Base-by-base conservation (phyloP, 2,329 filamentous ascomycete genomes). In the Cryphonectria radicalis region DNA sequence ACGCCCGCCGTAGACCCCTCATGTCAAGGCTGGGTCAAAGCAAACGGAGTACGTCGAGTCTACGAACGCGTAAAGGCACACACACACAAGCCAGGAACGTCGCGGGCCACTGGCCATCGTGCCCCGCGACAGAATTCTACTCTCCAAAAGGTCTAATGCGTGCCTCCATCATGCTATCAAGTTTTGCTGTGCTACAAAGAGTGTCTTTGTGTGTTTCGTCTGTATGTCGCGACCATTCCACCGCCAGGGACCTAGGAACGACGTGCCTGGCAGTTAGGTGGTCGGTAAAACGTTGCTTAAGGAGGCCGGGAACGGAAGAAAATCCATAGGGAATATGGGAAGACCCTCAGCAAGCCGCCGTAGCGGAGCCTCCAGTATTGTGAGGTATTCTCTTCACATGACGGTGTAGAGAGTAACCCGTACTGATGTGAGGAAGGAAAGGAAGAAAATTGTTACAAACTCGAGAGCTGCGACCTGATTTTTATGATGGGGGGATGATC, bases 231-330 rank as follows among this genome's bases (percentile, higher is more conserved):
- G 79, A 85, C 79, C 82, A 84, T 83, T 84, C 84, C 85, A 86
- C 85, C 84, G 84, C 82, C 83, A 81, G 80, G 79, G 80, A 82
- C 84, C 83, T 81, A 80, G 75, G 76, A 75, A 76, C 75, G 80
- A 75, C 77, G 79, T 79, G 79, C 78, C 77, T 76, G 83, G 81
- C 84, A 85, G 78, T 75, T 81, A 84, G 84, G 83, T 79, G 78
- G 77, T 83, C 81, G 66, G 32, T 70, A 73, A 73, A 53, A 82
- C 83, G 77, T 83, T 81, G 73, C 76, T 87, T 72, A 83, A 76
- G 84, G 84, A 80, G 85, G 85, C 85, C 84, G 85, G 85, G 85
- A 87, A 87, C 85, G 85, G 84, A 85, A 82, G 84, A 81, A 85
- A 81, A 85, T 82, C 82, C 83, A 87, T 82, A 77, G 82, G 78